Evolutionary conservation across 345 rosid genomes (phyloP), one percentile per base, ranked within the genome.

Genomic region (Arabidopsis arenosa): DNA sequence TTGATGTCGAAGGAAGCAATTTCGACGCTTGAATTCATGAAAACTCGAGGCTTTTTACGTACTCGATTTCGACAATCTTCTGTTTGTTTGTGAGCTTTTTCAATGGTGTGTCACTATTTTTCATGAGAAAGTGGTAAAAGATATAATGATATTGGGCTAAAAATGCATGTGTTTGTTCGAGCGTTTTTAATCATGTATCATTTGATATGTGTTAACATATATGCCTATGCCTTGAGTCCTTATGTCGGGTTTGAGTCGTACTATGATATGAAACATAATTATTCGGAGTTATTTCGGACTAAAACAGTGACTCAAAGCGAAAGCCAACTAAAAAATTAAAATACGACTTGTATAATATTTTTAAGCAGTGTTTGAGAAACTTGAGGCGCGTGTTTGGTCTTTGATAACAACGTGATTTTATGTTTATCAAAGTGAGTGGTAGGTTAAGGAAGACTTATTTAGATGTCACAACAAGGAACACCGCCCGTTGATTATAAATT

Each of bases 1-100:
- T 95, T 12, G 99, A 95, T 72, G 91, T 95, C 1, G 88, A 83
- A 1, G 97, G 99, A 70, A 95, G 97, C 88, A 88, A 88, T 70
- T 87, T 95, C 30, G 80, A 84, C 30, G 52, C 64, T 23, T 78
- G 63, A 78, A 7, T 21, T 11, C 36, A 47, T 61, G 47, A 52
- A 23, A 67, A 35, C 21, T 66, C 56, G 43, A 58, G 63, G 43
- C 63, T 23, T 11, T 49, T 49, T 48, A 58, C 60, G 48, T 48
- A 28, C 61, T 33, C 6, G 37, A 39, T 58, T 3, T 41, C 37
- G 12, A 66, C 51, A 36, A 15, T 48, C 18, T 26, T 66, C 7
- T 37, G 61, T 66, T 39, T 66, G 73, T 69, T 45, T 76, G 57
- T 61, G 74, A 60, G 48, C 26, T 10, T 41, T 26, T 56, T 8